Conservation (phyloP, 208 protist species). For the Leishmania major region DNA sequence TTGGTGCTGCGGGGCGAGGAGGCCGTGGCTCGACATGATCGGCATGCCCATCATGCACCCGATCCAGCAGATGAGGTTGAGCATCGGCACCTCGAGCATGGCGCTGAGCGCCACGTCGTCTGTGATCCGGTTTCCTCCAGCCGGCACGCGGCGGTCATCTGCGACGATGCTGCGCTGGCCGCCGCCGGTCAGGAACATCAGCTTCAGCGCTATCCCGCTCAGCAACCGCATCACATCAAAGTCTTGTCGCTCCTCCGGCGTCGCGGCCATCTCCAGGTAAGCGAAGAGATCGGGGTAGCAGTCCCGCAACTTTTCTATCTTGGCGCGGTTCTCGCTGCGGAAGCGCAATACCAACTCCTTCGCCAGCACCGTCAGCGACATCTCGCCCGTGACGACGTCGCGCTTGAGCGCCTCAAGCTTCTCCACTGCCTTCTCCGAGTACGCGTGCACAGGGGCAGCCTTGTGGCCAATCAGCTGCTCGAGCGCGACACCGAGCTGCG, state of each 20-base stretch:
- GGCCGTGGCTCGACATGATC: constrained; percentile 37
- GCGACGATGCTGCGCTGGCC: constrained; percentile 62
- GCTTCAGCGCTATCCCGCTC: constrained; percentile 42
- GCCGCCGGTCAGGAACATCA: constrained; percentile 65
- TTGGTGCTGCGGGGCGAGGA: constrained; percentile 25
- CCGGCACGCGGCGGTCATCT: constrained; percentile 45
- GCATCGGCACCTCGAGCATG: constrained; percentile 52
- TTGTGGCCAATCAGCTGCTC: constrained; percentile 27
- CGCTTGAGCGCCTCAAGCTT: constrained; percentile 41
- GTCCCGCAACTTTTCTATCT: constrained; percentile 37
- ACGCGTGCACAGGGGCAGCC: constrained; percentile 17
- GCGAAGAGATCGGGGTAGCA: constrained; percentile 32
- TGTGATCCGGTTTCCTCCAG: constrained; percentile 21
- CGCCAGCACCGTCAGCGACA: constrained; percentile 39
- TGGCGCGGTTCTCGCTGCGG: constrained; percentile 33
- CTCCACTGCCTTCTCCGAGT: constrained; percentile 29
- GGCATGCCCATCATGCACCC: constrained; percentile 62
- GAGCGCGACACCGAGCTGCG: constrained; percentile 28
- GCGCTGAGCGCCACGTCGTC: constrained; percentile 54
- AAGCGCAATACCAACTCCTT: constrained; percentile 35
- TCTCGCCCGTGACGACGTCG: constrained; percentile 40
- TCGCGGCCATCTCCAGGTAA: constrained; percentile 27
- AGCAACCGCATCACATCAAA: constrained; percentile 40
- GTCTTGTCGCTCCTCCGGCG: constrained; percentile 25
- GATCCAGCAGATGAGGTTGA: constrained; percentile 57